A percentile compares a stretch with the other conserved stretches of the same genome.
Evolutionary conservation across 257 asterid genomes (phyloP).

Genomic region (Oldenlandia corymbosa): DNA sequence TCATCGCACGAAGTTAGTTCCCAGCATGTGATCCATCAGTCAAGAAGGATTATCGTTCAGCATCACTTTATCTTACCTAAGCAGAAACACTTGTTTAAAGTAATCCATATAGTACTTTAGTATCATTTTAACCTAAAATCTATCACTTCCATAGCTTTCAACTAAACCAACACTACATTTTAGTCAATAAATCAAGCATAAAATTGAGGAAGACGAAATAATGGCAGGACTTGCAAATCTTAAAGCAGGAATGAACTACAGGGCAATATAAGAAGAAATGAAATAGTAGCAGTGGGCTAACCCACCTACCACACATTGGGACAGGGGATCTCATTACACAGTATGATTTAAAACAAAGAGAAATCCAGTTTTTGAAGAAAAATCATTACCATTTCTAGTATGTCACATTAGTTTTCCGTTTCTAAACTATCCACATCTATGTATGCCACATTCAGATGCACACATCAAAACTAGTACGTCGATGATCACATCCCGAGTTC

Average conservation of each 20-base stretch:
- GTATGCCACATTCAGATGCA: background rate
- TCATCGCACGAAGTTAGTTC: background rate
- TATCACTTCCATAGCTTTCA: background rate
- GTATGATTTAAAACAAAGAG: background rate
- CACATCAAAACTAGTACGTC: background rate
- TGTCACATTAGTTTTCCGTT: too few relatives aligned
- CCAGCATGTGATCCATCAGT: background rate
- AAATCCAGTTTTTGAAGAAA: background rate
- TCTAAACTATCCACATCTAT: background rate
- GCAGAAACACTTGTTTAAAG: background rate
- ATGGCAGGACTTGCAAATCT: background rate
- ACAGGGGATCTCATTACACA: background rate
- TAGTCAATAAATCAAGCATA: background rate
- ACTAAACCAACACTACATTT: background rate
- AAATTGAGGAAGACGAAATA: background rate
- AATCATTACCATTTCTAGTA: background rate
- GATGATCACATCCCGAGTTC: background rate
- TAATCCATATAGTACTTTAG: background rate
- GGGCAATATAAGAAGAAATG: background rate
- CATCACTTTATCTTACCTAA: background rate
- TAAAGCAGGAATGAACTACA: background rate
- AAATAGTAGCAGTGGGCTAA: background rate
- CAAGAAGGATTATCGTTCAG: background rate
- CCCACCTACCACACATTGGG: background rate
- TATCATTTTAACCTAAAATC: background rate